phyloP scores from a whole-genome alignment of 768 basidiomycete species.

The Pleurotus pulmonarius region DNA sequence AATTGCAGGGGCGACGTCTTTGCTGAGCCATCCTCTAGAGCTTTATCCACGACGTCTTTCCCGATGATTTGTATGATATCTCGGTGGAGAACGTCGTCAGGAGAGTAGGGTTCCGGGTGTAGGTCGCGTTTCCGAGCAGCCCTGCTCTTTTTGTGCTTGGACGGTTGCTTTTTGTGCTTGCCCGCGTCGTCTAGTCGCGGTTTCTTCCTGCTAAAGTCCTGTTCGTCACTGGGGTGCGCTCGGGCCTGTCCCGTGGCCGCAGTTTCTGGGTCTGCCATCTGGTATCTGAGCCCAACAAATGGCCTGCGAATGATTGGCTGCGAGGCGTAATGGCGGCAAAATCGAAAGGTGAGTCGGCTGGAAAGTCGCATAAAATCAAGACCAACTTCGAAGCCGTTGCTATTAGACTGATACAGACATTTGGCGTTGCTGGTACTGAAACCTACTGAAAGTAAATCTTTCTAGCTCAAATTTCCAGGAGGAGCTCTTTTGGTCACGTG shows the following conservation, averaged over 20 bases:
- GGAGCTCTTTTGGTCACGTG: too few species aligned
- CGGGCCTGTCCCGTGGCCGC: conserved; percentile 15
- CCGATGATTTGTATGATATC: conserved; percentile 73
- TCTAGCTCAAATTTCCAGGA: too few species aligned
- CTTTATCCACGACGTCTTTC: conserved; percentile 44
- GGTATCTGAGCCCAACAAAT: background rate
- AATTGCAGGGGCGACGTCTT: conserved; percentile 57
- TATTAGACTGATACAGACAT: too few species aligned
- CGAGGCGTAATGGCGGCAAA: background rate
- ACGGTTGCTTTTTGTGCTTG: background rate
- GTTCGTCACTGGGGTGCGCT: conserved; percentile 14
- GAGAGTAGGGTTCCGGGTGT: conserved; percentile 60
- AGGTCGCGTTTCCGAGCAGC: background rate
- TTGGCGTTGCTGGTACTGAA: too few species aligned
- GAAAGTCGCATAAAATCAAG: background rate
- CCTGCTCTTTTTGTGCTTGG: background rate
- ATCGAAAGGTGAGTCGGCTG: background rate
- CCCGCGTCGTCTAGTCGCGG: conserved; percentile 14
- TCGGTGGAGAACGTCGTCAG: conserved; percentile 70
- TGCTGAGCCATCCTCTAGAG: conserved; percentile 45
- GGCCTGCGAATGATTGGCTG: background rate
- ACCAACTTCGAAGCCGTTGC: too few species aligned
- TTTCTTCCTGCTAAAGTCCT: conserved; percentile 25
- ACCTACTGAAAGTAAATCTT: too few species aligned
- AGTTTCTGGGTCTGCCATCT: conserved; percentile 10